Evolutionary conservation across 805 yeast species (phyloP).

Genomic region (Pichia californica): DNA sequence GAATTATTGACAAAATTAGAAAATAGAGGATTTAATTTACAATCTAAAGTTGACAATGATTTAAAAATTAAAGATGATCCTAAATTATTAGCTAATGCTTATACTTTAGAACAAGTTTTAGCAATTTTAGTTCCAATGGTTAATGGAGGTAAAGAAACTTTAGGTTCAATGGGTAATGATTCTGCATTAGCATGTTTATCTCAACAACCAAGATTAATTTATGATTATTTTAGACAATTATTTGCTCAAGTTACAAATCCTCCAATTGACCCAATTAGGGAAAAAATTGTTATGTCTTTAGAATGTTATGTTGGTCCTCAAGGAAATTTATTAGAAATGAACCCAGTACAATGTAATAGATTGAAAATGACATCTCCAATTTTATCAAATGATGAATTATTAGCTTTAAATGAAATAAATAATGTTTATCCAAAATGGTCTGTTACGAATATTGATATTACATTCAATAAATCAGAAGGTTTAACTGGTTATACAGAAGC

Average conservation of each 20-base stretch:
- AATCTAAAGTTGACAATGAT: slow-evolving; percentile 24
- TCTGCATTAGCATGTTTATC: slow-evolving; percentile 92
- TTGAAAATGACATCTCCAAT: slow-evolving; percentile 79
- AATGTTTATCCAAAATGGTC: slow-evolving; percentile 84
- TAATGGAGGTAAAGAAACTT: slow-evolving; percentile 80
- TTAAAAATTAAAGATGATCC: slow-evolving; percentile 71
- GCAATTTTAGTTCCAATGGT: slow-evolving; percentile 92
- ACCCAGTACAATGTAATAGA: slow-evolving; percentile 86
- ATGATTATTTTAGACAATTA: slow-evolving; percentile 91
- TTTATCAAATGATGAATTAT: slow-evolving; percentile 63
- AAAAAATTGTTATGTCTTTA: slow-evolving; percentile 91
- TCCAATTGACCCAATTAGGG: slow-evolving; percentile 97
- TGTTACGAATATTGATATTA: slow-evolving; percentile 75
- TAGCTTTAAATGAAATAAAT: slow-evolving; percentile 66
- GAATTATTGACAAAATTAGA: slow-evolving; percentile 61
- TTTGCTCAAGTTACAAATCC: slow-evolving; percentile 99
- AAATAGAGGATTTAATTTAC: slow-evolving; percentile 29
- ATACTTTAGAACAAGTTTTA: slow-evolving; percentile 88
- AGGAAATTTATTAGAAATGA: slow-evolving; percentile 90
- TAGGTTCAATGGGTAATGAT: slow-evolving; percentile 99
- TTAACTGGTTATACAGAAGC: slow-evolving; percentile 78
- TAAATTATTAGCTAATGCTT: slow-evolving; percentile 79
- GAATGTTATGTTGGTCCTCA: slow-evolving; percentile 99
- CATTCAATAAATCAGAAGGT: slow-evolving; percentile 80
- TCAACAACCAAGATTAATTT: slow-evolving; percentile 83